These are phyloP conservation scores for Aspergillus japonicus DNA, from an alignment of 2,329 filamentous ascomycete species.

Conservation along the genomic window DNA sequence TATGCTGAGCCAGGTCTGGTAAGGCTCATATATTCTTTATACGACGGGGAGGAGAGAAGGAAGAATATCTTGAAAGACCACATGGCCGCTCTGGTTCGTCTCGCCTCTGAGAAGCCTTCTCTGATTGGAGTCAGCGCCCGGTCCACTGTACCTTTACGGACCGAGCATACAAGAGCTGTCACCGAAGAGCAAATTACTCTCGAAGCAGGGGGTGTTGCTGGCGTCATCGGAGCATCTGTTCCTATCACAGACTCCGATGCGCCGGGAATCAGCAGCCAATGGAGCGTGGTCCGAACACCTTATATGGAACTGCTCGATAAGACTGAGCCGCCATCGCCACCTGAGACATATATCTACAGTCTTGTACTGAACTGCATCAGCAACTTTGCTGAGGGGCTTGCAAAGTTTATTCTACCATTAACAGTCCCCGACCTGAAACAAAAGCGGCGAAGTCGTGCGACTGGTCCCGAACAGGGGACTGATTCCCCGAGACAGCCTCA, in stretches of 20 bases:
- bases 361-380: slow-evolving; percentile 86
- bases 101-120: slow-evolving; percentile 85
- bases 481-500: slow-evolving; percentile 24
- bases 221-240: slow-evolving; percentile 75
- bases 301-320: slow-evolving; percentile 96
- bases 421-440: slow-evolving; percentile 72
- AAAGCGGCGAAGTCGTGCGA: slow-evolving; percentile 47
- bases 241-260: slow-evolving; percentile 65
- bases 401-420: slow-evolving; percentile 87
- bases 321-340: slow-evolving; percentile 74
- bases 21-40: slow-evolving; percentile 75
- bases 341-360: slow-evolving; percentile 92
- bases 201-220: slow-evolving; percentile 82
- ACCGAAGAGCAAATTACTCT: slow-evolving; percentile 81
- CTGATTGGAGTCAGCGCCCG: slow-evolving; percentile 87
- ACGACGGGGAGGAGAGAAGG: slow-evolving; percentile 70
- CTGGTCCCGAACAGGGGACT: slow-evolving; percentile 39
- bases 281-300: slow-evolving; percentile 82
- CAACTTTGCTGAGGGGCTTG: slow-evolving; percentile 84
- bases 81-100: slow-evolving; percentile 82
- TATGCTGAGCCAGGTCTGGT: slow-evolving; percentile 79
- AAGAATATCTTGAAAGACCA: slow-evolving; percentile 78
- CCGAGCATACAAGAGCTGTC: slow-evolving; percentile 55
- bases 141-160: slow-evolving; percentile 73
- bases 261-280: slow-evolving; percentile 80